phyloP scores from a whole-genome alignment of 495 filamentous ascomycete species.

The Xanthoparmelia taractica region DNA sequence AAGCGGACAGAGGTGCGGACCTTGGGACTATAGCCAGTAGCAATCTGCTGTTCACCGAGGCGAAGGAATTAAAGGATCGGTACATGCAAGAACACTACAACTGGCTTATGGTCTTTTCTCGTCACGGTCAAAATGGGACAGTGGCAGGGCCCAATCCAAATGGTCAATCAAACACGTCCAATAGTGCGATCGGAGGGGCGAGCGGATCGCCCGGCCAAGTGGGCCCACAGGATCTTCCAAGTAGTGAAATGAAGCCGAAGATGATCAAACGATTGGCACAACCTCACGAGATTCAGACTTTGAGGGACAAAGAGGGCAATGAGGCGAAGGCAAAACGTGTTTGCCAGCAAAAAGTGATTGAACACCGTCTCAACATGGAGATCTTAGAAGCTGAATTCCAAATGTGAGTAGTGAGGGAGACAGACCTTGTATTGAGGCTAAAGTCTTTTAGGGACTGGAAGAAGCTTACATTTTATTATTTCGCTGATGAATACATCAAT shows the following conservation, averaged over 20 bases:
- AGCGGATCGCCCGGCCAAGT: constrained; percentile 54
- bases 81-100: constrained; percentile 90
- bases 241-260: constrained; percentile 81
- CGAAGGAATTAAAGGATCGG: constrained; percentile 79
- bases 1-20: constrained; percentile 92
- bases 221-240: constrained; percentile 63
- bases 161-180: constrained; percentile 37
- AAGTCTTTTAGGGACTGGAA: constrained; percentile 77
- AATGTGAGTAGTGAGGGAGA: constrained; percentile 54
- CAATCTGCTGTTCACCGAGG: constrained; percentile 73
- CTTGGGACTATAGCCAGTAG: constrained; percentile 85
- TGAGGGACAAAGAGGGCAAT: constrained; percentile 92
- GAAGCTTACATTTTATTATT: constrained; percentile 98
- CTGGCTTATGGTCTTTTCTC: constrained; percentile 96
- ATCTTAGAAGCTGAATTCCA: constrained; percentile 99
- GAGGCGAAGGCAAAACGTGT: constrained; percentile 96
- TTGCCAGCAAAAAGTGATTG: constrained; percentile 89
- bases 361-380: constrained; percentile 94
- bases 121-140: constrained; percentile 55
- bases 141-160: constrained; percentile 42
- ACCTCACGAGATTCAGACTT: constrained; percentile 73
- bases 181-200: constrained; percentile 66
- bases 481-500: constrained; percentile 95
- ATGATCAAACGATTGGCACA: constrained; percentile 92
- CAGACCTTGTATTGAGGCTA: constrained; percentile 9